phyloP scores from a whole-genome alignment of 78 protist genomes.

The Dictyostelium firmibasis region DNA sequence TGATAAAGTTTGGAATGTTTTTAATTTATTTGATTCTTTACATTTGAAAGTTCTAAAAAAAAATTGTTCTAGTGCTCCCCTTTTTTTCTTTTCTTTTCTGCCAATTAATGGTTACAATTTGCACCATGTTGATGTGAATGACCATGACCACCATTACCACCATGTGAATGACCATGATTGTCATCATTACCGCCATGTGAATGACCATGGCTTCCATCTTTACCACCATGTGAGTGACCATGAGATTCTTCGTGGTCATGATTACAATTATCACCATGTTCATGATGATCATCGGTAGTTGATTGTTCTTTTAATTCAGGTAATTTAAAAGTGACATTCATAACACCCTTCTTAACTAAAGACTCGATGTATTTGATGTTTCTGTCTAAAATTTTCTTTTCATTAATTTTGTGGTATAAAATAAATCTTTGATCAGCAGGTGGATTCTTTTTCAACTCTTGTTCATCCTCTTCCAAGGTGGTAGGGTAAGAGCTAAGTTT shows the following conservation, averaged over 20 bases:
- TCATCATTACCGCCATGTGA: not conserved
- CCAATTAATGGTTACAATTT: slow-evolving; percentile 19
- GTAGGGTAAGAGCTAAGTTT: slow-evolving; percentile 17
- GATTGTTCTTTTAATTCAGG: not conserved
- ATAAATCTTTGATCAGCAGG: not conserved
- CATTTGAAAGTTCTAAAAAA: not conserved
- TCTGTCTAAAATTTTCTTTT: slow-evolving; percentile 43
- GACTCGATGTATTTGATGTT: slow-evolving; percentile 35
- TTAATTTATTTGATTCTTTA: not conserved
- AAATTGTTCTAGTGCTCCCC: not conserved
- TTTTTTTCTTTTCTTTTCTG: not conserved
- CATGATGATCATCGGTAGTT: not conserved
- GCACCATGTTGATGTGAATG: slow-evolving; percentile 13
- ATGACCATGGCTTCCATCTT: not conserved
- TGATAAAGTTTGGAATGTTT: not conserved
- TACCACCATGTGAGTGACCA: not conserved
- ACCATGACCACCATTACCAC: not conserved
- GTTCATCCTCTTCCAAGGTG: slow-evolving; percentile 32
- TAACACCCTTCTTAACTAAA: slow-evolving; percentile 31
- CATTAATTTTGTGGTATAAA: slow-evolving; percentile 26
- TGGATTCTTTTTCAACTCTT: slow-evolving; percentile 37
- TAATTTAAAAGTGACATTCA: not conserved
- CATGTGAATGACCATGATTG: slow-evolving; percentile 4
- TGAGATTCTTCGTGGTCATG: slow-evolving; percentile 25
- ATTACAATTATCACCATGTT: not conserved